Percentiles rank a stretch among this genome's conserved stretches.
phyloP scores from a whole-genome alignment of 1,284 basidiomycete genomes.

The Ustilago hordei region DNA sequence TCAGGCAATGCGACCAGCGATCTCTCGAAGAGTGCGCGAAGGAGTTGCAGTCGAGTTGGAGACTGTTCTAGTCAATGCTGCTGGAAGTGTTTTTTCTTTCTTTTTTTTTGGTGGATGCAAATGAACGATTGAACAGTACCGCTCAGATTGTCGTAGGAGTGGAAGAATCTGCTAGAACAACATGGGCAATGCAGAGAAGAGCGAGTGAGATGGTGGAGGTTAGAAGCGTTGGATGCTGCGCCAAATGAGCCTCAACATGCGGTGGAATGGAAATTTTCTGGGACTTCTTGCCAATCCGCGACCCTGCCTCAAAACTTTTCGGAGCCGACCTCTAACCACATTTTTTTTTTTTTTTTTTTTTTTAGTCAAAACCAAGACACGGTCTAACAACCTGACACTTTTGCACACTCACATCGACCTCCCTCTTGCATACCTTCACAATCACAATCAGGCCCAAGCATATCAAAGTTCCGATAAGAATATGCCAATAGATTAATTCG shows the following conservation, averaged over 20 bases:
- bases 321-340: constrained; percentile 1
- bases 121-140: neutral
- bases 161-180: neutral
- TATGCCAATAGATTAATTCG: constrained; percentile 3
- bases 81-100: neutral
- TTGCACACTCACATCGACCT: neutral
- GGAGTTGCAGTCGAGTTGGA: neutral
- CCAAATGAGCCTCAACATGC: neutral
- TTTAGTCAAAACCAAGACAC: neutral
- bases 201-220: neutral
- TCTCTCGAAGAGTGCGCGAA: neutral
- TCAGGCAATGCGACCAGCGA: neutral
- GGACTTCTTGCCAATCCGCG: constrained; percentile 5
- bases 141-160: neutral
- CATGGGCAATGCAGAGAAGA: neutral
- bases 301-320: constrained; percentile 4
- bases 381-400: neutral
- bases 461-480: neutral
- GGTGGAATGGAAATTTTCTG: constrained; percentile 17
- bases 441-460: neutral
- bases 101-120: neutral
- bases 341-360: neutral
- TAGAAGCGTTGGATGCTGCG: neutral
- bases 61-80: neutral
- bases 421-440: neutral